These are phyloP conservation scores for Aquilaria malaccensis DNA, from an alignment of 345 rosid species.

Conservation along the genomic window DNA sequence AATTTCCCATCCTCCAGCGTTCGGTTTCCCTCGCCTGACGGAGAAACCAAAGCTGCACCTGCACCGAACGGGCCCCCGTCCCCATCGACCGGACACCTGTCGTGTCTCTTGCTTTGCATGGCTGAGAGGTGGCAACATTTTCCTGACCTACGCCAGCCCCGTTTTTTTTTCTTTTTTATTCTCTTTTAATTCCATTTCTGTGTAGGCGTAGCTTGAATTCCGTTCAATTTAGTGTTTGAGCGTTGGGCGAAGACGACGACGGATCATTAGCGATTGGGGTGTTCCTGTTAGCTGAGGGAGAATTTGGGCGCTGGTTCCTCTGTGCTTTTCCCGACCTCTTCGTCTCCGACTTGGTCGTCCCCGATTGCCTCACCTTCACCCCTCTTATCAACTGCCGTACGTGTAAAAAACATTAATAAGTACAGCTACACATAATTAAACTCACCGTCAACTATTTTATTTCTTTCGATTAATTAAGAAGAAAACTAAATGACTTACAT, in stretches of 20 bases:
- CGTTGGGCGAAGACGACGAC: conserved; percentile 15
- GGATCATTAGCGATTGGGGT: conserved; percentile 16
- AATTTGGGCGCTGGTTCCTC: conserved; percentile 37
- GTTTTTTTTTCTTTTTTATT: conserved; percentile 3
- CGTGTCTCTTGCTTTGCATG: conserved; percentile 34
- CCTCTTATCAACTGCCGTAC: conserved; percentile 75
- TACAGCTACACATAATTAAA: too few species aligned
- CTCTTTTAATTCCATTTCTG: not conserved
- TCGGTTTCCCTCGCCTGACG: not conserved
- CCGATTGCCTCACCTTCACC: conserved; percentile 89
- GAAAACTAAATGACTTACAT: conserved; percentile 32
- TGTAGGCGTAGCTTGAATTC: not conserved
- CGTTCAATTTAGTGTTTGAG: conserved; percentile 20
- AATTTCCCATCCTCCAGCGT: not conserved
- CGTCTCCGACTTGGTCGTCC: conserved; percentile 38
- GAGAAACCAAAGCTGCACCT: not conserved
- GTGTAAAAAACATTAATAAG: too few species aligned
- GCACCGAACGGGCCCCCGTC: not conserved
- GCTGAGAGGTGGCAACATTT: conserved; percentile 25
- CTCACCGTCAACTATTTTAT: not conserved
- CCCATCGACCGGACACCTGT: conserved; percentile 25
- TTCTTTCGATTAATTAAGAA: too few species aligned
- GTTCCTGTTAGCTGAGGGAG: conserved; percentile 16
- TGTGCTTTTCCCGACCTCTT: conserved; percentile 66
- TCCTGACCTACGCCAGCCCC: not conserved